phyloP scores from a whole-genome alignment of 441 rosid species.

The Biscutella laevigata region DNA sequence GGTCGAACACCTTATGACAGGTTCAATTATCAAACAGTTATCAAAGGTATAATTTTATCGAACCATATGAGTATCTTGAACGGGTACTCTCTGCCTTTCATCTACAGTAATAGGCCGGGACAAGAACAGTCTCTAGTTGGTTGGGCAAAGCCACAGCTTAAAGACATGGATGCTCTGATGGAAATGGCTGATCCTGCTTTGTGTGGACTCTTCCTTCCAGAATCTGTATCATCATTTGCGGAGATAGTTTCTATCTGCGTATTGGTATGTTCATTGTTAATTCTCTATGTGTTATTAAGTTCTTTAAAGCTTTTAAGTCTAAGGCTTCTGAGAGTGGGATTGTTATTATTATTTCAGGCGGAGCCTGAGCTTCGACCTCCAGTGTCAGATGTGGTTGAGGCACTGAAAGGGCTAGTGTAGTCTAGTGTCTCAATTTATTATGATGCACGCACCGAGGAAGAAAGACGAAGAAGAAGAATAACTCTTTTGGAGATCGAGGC shows the following conservation, averaged over 20 bases:
- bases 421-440: conserved; percentile 15
- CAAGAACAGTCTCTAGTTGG: conserved; percentile 67
- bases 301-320: not conserved
- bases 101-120: conserved; percentile 51
- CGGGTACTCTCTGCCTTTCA: not conserved
- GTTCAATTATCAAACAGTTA: conserved; percentile 21
- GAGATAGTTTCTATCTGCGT: conserved; percentile 73
- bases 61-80: not conserved
- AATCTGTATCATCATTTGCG: conserved; percentile 71
- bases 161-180: conserved; percentile 55
- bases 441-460: not conserved
- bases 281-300: not conserved
- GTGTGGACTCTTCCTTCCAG: conserved; percentile 80
- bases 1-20: conserved; percentile 84
- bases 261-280: conserved; percentile 36
- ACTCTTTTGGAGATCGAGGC: conserved; percentile 12
- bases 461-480: conserved; percentile 13
- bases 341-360: conserved; percentile 28
- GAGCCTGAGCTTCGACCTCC: conserved; percentile 81
- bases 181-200: conserved; percentile 87
- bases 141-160: conserved; percentile 82
- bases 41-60: not conserved
- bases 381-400: conserved; percentile 79
- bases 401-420: conserved; percentile 58
- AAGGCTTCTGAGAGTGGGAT: conserved; percentile 8